Base-by-base conservation (phyloP, 169 alveolate species). In the Cryptosporidium ubiquitum region DNA sequence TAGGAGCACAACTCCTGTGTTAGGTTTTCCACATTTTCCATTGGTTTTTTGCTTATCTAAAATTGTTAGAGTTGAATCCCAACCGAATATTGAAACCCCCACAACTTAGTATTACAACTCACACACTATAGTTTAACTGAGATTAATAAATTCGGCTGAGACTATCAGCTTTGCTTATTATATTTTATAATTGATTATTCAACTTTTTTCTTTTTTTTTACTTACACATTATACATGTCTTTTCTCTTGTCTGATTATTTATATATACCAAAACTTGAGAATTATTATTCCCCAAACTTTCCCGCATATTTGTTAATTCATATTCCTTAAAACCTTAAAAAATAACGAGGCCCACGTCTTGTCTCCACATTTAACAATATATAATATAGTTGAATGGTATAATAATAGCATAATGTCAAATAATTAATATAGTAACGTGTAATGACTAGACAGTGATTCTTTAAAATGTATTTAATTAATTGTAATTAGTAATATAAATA, bases 1-100 rank as follows among this genome's bases (percentile, higher is more conserved):
- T 79, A 39, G 29, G 68, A 58, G 49, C 37, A 35, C 57, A 79
- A 5, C 68, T 52, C 70, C 70, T 73, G 85, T 42, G 18, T 35
- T 10, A 79, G 4, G 35, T 55, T 5, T 4, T 40, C 44, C 20
- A 0, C 20, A 35, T 10, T 29, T 12, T 57, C 37, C 70, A 52
- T 51, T 70, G 10, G 55, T 23, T 52, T 52, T 26, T 26, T 20
- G 16, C 66, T 26, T 55, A 55, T 26, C 66, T 26, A 47, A 47
- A 14, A 47, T 47, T 47, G 16, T 14, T 5, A 10, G 3, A 47
- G 55, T 47, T 47, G 0, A 47, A 14, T 0, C 55, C 20, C 5
- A 18, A 47, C 16, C 12, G 9, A 47, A 47, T 14, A 47, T 14
- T 20, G n/a, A 14, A 47, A 47, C 16, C 16, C 23, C 55, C 3